A percentile compares a stretch with the other conserved stretches of the same genome.
These are phyloP conservation scores for Breviolum minutum DNA, from an alignment of 73 alveolate genomes.

Conservation along the genomic window DNA sequence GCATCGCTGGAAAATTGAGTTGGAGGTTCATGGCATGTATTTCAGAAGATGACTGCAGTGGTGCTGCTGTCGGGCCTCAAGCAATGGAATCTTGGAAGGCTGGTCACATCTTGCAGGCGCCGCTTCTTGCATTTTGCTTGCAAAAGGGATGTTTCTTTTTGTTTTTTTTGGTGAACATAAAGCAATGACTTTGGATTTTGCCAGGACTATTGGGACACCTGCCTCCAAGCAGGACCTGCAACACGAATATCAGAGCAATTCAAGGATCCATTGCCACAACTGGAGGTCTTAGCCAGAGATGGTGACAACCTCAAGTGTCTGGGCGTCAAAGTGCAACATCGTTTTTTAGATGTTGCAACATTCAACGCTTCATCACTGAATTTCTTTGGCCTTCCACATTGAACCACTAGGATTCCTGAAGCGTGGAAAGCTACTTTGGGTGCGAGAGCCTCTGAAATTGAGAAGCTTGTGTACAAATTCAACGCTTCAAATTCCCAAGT, in stretches of 20 bases:
- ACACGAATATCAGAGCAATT: neutral
- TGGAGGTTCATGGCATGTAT: neutral
- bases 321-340: neutral
- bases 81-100: neutral
- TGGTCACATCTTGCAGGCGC: neutral
- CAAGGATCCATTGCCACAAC: neutral
- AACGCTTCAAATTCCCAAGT: neutral
- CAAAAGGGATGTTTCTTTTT: no score
- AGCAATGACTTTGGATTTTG: no score
- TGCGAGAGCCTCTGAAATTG: neutral
- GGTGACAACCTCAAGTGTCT: neutral
- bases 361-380: neutral
- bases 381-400: neutral
- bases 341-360: neutral
- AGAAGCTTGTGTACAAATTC: neutral
- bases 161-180: no score
- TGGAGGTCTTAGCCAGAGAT: neutral
- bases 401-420: neutral
- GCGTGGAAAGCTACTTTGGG: neutral
- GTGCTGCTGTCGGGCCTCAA: neutral
- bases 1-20: neutral
- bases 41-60: neutral
- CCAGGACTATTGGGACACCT: constrained; percentile 10
- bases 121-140: no score
- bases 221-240: neutral